These are phyloP conservation scores for Globomyces pollinis-pini DNA, from an alignment of 192 early-diverging fungal genomes.

Conservation along the genomic window DNA sequence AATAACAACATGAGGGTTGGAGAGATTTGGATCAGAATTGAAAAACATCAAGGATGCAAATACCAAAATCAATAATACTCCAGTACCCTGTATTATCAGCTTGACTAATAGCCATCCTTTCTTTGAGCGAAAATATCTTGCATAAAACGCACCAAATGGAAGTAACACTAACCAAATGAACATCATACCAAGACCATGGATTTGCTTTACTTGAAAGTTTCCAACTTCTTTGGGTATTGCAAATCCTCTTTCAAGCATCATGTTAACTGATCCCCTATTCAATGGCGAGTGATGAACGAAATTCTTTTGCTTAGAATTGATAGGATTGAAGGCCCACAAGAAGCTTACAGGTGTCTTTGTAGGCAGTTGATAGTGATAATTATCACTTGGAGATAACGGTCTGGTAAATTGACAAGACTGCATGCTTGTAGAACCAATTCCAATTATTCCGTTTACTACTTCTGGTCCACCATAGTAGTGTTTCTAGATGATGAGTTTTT, in stretches of 20 bases:
- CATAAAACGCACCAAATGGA: constrained; percentile 27
- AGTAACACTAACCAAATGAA: constrained; percentile 28
- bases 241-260: constrained; percentile 4
- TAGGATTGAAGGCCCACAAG: constrained; percentile 33
- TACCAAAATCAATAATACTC: constrained; percentile 12
- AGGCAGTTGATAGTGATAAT: constrained; percentile 13
- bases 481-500: too few species aligned
- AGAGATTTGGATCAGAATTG: constrained; percentile 9
- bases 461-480: not conserved
- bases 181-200: constrained; percentile 35
- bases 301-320: constrained; percentile 3
- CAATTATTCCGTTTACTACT: not conserved
- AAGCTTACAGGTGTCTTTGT: constrained; percentile 1
- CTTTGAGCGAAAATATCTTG: constrained; percentile 25
- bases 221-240: not conserved
- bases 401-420: not conserved
- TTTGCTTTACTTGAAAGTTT: constrained; percentile 14
- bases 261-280: constrained; percentile 13
- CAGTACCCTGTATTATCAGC: constrained; percentile 22
- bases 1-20: too few species aligned
- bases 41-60: constrained; percentile 22
- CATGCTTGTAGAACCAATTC: not conserved
- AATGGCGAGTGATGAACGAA: constrained; percentile 20
- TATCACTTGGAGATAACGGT: constrained; percentile 14
- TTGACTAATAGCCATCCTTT: constrained; percentile 26